These are phyloP conservation scores for Phytophthora sp. DNA, from an alignment of 352 stramenopile species.

Conservation along the genomic window DNA sequence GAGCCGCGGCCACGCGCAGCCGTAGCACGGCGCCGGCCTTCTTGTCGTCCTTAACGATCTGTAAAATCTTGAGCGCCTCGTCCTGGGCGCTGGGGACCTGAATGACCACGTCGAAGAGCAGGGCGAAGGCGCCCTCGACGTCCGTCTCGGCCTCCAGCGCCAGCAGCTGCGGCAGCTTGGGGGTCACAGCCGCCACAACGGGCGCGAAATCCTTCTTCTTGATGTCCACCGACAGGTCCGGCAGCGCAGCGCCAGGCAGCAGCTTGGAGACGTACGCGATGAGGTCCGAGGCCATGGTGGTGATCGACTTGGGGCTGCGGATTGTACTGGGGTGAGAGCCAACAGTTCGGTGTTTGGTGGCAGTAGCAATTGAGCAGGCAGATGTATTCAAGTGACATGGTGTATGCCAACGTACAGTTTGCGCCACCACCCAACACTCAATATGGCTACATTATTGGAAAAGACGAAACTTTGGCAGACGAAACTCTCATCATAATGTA, in stretches of 20 bases:
- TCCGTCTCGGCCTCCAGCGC: constrained; percentile 77
- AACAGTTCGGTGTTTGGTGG: constrained; percentile 6
- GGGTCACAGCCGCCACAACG: constrained; percentile 52
- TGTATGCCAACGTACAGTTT: no score
- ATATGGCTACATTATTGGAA: no score
- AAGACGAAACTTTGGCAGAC: no score
- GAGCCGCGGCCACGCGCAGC: constrained; percentile 67
- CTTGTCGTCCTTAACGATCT: constrained; percentile 46
- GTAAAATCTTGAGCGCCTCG: constrained; percentile 57
- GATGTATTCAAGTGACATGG: no score
- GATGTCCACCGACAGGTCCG: constrained; percentile 62
- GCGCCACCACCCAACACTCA: no score
- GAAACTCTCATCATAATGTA: no score
- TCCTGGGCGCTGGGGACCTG: constrained; percentile 39
- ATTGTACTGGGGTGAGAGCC: constrained; percentile 3
- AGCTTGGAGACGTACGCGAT: constrained; percentile 85
- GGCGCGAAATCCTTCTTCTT: constrained; percentile 67
- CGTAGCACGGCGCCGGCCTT: constrained; percentile 72
- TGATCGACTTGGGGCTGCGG: neutral
- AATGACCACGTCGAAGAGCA: constrained; percentile 68
- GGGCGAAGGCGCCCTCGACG: constrained; percentile 73
- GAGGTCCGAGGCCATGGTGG: constrained; percentile 58
- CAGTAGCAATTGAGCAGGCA: no score
- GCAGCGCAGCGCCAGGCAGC: constrained; percentile 45
- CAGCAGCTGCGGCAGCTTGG: constrained; percentile 66